phyloP scores from a whole-genome alignment of 306 rosid genomes.

The Betula pendula region DNA sequence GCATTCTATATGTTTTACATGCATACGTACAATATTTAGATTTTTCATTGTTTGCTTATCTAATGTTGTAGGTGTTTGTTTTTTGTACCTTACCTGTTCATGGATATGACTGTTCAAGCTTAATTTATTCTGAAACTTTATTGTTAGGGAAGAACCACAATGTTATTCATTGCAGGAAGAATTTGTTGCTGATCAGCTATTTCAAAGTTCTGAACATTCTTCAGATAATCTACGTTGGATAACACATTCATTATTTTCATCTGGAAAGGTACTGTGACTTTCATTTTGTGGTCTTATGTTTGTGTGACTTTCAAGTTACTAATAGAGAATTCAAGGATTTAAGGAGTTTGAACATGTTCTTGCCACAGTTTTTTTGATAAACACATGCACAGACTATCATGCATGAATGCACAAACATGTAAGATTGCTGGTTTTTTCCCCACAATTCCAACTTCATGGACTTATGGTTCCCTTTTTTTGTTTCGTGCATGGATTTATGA shows the following conservation, averaged over 20 bases:
- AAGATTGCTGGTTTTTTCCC: background rate
- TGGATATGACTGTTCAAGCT: conserved; percentile 22
- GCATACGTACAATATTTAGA: background rate
- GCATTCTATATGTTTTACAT: background rate
- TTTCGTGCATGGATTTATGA: background rate
- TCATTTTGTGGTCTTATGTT: conserved; percentile 14
- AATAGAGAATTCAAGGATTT: background rate
- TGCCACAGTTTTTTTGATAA: background rate
- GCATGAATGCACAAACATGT: background rate
- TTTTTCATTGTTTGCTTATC: background rate
- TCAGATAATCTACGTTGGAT: conserved; percentile 64
- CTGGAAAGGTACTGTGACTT: conserved; percentile 65
- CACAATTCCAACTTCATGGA: background rate
- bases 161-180: conserved; percentile 85
- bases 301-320: background rate
- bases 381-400: background rate
- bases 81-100: background rate
- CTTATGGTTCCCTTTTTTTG: background rate
- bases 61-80: background rate
- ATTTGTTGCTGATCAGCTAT: conserved; percentile 87
- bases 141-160: conserved; percentile 64
- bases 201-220: conserved; percentile 76
- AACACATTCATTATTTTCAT: conserved; percentile 60
- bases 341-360: background rate
- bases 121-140: conserved; percentile 15